A percentile compares a stretch with the other conserved stretches of the same genome.
phyloP scores from a whole-genome alignment of 73 alveolate genomes.

The Vitrella brassicaformis region DNA sequence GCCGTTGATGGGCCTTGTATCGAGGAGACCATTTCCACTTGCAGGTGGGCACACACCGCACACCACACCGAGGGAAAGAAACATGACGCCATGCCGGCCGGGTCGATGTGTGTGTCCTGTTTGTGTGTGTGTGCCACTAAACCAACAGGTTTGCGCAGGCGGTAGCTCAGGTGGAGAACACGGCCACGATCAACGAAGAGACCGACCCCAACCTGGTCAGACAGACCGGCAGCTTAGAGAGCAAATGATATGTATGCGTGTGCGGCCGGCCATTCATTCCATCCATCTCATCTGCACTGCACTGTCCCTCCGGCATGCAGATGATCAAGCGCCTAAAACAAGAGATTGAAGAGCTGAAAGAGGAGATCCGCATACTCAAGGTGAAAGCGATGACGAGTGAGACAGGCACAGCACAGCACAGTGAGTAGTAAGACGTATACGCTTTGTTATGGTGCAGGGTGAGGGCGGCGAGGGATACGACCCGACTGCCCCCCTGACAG shows the following conservation, averaged over 20 bases:
- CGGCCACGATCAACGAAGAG: not conserved
- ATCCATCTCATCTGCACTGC: too few species aligned
- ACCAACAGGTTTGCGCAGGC: not conserved
- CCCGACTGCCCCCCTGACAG: too few species aligned
- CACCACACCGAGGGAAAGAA: not conserved
- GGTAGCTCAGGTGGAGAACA: not conserved
- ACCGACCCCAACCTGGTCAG: too few species aligned
- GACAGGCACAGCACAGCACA: not conserved
- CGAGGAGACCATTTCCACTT: conserved; percentile 70
- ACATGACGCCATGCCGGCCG: not conserved
- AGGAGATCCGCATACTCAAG: not conserved
- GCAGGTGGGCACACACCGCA: conserved; percentile 37
- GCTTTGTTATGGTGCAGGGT: too few species aligned
- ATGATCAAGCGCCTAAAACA: not conserved
- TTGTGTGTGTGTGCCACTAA: not conserved
- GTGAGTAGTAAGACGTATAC: too few species aligned
- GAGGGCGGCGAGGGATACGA: too few species aligned
- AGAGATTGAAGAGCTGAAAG: not conserved
- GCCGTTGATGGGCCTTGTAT: conserved; percentile 62
- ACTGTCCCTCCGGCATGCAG: too few species aligned
- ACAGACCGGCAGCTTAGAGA: too few species aligned
- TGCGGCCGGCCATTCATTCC: too few species aligned
- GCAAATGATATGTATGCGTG: too few species aligned
- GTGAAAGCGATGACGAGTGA: not conserved
- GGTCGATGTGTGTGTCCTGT: not conserved